A percentile compares a stretch with the other conserved stretches of the same genome.
phyloP scores from a whole-genome alignment of 352 stramenopile species.

The Phytophthora ramorum region DNA sequence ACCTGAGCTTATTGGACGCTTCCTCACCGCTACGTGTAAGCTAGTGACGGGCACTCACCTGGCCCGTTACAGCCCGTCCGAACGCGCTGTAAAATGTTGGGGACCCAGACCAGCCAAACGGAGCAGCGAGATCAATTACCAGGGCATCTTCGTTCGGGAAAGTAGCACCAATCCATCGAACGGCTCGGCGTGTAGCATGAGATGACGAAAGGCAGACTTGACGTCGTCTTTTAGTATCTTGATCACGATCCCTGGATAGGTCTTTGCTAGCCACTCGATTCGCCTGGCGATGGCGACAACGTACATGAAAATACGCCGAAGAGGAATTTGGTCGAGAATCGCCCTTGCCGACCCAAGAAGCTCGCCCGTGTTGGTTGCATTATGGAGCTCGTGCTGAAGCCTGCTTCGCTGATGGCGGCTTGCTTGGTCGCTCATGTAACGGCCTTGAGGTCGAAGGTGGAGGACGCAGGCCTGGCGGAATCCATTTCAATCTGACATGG shows the following conservation, averaged over 20 bases:
- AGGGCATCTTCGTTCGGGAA: background rate
- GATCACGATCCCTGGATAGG: too few relatives aligned
- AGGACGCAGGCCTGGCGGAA: background rate
- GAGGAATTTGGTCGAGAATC: background rate
- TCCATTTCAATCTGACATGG: too few relatives aligned
- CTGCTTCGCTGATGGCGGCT: background rate
- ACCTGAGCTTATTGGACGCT: too few relatives aligned
- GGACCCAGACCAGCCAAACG: background rate
- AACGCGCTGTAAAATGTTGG: background rate
- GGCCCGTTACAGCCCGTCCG: too few relatives aligned
- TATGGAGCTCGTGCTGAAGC: background rate
- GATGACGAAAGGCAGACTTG: background rate
- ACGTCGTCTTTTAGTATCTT: background rate
- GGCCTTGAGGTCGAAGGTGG: too few relatives aligned
- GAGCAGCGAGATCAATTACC: background rate
- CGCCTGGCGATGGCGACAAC: too few relatives aligned
- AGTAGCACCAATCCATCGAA: background rate
- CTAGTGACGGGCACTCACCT: too few relatives aligned
- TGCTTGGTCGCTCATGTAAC: too few relatives aligned
- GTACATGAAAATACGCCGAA: too few relatives aligned
- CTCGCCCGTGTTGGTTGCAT: background rate
- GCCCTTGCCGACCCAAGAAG: background rate
- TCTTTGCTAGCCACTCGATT: too few relatives aligned
- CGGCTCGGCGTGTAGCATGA: background rate
- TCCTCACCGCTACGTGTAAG: too few relatives aligned